Conservation (phyloP, 208 protist species). For the Crithidia sp. region DNA sequence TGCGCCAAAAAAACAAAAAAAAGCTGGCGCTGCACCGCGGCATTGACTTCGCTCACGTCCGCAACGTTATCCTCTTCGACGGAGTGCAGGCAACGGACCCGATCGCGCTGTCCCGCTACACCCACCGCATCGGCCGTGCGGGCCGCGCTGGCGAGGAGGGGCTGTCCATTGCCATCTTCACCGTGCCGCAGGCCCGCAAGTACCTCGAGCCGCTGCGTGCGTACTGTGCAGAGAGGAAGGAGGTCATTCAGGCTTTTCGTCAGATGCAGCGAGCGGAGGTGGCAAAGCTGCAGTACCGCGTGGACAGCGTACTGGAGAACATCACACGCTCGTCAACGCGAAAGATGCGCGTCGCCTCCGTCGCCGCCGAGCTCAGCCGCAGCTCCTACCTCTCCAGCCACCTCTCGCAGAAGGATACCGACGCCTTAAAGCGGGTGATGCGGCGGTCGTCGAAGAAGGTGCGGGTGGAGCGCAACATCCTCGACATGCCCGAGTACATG, state of each 20-base stretch:
- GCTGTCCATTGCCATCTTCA: conserved; percentile 91
- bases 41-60: conserved; percentile 97
- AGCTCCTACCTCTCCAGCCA: conserved; percentile 91
- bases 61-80: conserved; percentile 97
- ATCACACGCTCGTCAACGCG: conserved; percentile 78
- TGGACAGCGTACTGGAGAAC: conserved; percentile 80
- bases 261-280: conserved; percentile 76
- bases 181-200: conserved; percentile 68
- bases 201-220: conserved; percentile 56
- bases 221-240: conserved; percentile 61
- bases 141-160: conserved; percentile 89
- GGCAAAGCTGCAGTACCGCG: conserved; percentile 85
- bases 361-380: conserved; percentile 86
- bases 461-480: conserved; percentile 83
- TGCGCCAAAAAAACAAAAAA: no score
- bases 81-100: conserved; percentile 87
- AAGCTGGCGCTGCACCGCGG: conserved; percentile 94
- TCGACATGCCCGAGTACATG: conserved; percentile 93
- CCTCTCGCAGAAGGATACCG: conserved; percentile 90
- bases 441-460: conserved; percentile 77
- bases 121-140: conserved; percentile 96
- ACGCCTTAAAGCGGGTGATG: conserved; percentile 85
- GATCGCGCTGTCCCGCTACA: conserved; percentile 91
- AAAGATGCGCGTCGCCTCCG: conserved; percentile 82
- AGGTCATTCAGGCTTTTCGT: conserved; percentile 71